phyloP scores from a whole-genome alignment of 208 protist genomes.

The Wallacemonas sp. region DNA sequence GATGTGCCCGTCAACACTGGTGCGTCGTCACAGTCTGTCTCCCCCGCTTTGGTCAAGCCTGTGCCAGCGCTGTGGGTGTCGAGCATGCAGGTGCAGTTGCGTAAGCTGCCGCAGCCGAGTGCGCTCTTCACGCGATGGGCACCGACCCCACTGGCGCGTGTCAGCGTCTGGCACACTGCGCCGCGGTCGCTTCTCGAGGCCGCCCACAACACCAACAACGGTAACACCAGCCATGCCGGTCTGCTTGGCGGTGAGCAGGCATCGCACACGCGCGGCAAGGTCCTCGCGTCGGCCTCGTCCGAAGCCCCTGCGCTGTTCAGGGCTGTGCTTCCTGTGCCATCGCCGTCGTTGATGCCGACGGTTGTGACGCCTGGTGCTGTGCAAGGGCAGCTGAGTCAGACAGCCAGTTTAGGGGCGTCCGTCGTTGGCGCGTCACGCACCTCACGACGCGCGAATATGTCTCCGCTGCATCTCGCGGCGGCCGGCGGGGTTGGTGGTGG shows the following conservation, averaged over 20 bases:
- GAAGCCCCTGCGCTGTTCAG: not conserved
- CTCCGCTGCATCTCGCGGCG: not conserved
- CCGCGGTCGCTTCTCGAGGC: slow-evolving; percentile 6
- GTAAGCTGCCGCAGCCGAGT: slow-evolving; percentile 3
- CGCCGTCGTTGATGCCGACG: not conserved
- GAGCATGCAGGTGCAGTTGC: slow-evolving; percentile 4
- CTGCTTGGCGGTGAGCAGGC: no score
- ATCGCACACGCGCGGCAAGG: no score
- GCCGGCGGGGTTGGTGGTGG: no score
- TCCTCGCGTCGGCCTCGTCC: no score
- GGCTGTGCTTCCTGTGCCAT: not conserved
- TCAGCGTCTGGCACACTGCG: slow-evolving; percentile 1
- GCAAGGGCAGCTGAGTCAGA: no score
- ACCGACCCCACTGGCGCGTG: not conserved
- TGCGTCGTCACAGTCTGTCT: no score
- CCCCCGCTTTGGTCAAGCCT: no score
- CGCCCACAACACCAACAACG: no score
- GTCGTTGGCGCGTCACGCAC: no score
- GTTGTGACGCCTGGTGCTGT: no score
- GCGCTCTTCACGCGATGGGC: slow-evolving; percentile 11
- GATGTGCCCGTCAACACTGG: not conserved
- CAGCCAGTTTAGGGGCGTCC: no score
- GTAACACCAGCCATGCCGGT: no score
- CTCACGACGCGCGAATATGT: not conserved
- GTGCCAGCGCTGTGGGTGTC: slow-evolving; percentile 1